Conservation (phyloP, 805 yeast genomes). For the Starmera amethionina region DNA sequence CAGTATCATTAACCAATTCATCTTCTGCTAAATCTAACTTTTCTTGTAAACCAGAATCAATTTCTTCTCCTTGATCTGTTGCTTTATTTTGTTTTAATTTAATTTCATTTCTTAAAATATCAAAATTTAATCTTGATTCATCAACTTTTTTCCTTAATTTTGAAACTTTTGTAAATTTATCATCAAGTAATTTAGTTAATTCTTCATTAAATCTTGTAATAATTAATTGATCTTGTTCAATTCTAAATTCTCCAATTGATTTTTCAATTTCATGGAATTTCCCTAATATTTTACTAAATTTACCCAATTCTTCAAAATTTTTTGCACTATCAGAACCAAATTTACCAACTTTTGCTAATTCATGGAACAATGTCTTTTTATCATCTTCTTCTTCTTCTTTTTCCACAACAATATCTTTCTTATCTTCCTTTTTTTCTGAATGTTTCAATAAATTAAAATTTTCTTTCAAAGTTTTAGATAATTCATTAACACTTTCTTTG, state of each 20-base stretch:
- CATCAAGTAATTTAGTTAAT: constrained; percentile 40
- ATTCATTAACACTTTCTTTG: constrained; percentile 53
- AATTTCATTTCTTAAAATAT: constrained; percentile 53
- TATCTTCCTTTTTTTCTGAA: constrained; percentile 55
- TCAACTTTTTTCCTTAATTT: constrained; percentile 61
- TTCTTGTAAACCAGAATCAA: too few relatives aligned
- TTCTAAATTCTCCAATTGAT: constrained; percentile 57
- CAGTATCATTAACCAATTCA: constrained; percentile 71
- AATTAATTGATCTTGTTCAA: constrained; percentile 59
- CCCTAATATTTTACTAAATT: constrained; percentile 19
- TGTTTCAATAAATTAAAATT: constrained; percentile 51
- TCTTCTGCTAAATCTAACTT: constrained; percentile 54
- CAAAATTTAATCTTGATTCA: constrained; percentile 59
- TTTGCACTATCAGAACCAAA: constrained; percentile 37
- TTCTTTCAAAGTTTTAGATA: constrained; percentile 45
- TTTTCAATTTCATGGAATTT: constrained; percentile 46
- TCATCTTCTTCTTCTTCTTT: constrained; percentile 19
- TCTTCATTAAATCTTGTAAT: constrained; percentile 48
- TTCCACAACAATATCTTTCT: constrained; percentile 44
- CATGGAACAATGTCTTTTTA: constrained; percentile 70
- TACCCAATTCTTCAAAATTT: constrained; percentile 18
- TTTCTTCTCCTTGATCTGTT: constrained; percentile 4
- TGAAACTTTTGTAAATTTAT: constrained; percentile 50
- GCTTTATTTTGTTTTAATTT: constrained; percentile 10
- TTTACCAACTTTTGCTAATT: constrained; percentile 47